phyloP scores from a whole-genome alignment of 2,329 filamentous ascomycete species.

The Ophiostoma ulmi region DNA sequence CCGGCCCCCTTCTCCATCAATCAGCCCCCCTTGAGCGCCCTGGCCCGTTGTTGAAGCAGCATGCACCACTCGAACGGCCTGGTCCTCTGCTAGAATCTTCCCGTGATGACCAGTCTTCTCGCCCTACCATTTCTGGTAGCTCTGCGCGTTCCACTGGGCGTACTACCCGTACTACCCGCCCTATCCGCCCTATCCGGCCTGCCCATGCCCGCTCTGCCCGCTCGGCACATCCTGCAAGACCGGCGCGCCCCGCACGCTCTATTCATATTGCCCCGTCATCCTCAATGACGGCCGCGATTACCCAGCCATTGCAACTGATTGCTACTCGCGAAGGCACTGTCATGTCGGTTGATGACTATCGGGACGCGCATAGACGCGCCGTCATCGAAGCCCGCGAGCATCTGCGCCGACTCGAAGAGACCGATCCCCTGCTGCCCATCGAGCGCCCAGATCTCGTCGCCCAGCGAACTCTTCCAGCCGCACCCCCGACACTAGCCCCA shows the following conservation, averaged over 20 bases:
- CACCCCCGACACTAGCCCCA: neutral
- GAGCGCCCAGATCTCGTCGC: neutral
- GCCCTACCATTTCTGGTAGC: no score
- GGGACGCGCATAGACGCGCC: neutral
- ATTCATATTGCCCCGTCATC: neutral
- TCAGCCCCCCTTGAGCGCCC: no score
- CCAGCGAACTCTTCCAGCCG: neutral
- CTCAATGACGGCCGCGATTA: neutral
- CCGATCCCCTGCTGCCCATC: neutral
- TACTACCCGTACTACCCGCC: no score
- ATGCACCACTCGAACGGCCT: neutral
- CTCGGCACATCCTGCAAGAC: neutral
- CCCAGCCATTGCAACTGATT: neutral
- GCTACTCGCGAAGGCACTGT: conserved; percentile 1
- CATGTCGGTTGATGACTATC: conserved; percentile 8
- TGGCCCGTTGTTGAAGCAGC: no score
- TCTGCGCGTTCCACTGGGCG: no score
- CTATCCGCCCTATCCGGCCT: no score
- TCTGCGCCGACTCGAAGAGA: conserved; percentile 4
- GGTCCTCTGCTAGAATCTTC: neutral
- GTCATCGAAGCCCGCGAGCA: conserved; percentile 11
- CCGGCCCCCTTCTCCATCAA: neutral
- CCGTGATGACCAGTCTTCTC: neutral
- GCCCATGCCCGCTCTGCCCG: no score
- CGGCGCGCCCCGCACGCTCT: neutral